Evolutionary conservation across 768 basidiomycete species (phyloP).

Genomic region (Lactarius indigo): DNA sequence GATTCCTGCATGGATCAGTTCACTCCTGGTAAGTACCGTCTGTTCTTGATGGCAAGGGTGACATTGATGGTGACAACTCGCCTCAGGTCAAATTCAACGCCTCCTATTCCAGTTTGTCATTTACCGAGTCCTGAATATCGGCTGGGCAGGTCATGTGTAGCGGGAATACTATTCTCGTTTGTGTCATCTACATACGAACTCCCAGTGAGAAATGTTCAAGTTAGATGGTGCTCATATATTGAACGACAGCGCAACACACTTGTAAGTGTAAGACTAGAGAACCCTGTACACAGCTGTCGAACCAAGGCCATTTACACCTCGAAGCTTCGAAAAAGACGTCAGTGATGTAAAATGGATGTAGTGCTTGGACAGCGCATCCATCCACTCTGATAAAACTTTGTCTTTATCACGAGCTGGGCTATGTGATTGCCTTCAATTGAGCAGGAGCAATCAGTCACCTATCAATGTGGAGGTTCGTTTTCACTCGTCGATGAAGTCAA

Average conservation of each 20-base stretch:
- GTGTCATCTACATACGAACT: not conserved
- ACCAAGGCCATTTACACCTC: not conserved
- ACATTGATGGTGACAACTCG: not conserved
- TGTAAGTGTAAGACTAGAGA: too few species aligned
- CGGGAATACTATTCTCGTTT: not conserved
- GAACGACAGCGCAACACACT: not conserved
- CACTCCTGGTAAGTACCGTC: conserved; percentile 36
- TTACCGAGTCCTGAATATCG: conserved; percentile 35
- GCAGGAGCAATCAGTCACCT: too few species aligned
- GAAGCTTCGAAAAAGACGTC: not conserved
- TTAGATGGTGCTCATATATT: not conserved
- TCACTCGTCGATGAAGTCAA: too few species aligned
- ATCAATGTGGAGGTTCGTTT: too few species aligned
- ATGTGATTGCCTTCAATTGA: too few species aligned
- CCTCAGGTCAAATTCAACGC: conserved; percentile 35
- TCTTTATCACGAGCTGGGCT: not conserved
- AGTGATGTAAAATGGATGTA: not conserved
- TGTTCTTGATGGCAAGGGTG: not conserved
- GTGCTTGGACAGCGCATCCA: not conserved
- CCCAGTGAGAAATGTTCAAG: not conserved
- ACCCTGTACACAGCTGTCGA: not conserved
- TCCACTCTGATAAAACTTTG: not conserved
- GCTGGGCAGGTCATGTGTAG: not conserved
- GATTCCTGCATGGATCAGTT: conserved; percentile 51
- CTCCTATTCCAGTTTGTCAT: conserved; percentile 40